Percentiles rank a stretch among this genome's conserved stretches.
phyloP scores from a whole-genome alignment of 805 yeast genomes.

The Cephaloascus albidus region DNA sequence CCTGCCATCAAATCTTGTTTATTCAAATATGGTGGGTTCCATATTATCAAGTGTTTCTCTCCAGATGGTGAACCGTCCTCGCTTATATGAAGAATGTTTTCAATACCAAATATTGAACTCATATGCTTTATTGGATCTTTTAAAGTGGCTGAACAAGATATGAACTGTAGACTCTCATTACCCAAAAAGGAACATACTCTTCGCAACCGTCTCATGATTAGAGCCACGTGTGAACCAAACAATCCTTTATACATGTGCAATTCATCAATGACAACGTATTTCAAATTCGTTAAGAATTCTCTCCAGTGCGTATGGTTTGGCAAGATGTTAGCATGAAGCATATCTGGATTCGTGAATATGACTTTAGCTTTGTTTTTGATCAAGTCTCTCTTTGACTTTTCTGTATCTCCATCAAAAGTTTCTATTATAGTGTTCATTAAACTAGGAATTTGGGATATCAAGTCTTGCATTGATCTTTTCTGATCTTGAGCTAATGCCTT shows the following conservation, averaged over 20 bases:
- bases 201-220: conserved; percentile 71
- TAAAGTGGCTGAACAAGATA: conserved; percentile 93
- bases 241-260: conserved; percentile 83
- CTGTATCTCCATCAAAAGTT: conserved; percentile 94
- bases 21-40: conserved; percentile 77
- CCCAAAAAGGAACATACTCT: conserved; percentile 51
- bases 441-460: conserved; percentile 41
- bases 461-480: conserved; percentile 60
- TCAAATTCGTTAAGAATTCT: conserved; percentile 52
- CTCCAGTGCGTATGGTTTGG: conserved; percentile 76
- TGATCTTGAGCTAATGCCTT: conserved; percentile 98
- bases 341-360: conserved; percentile 92
- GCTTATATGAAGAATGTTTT: conserved; percentile 44
- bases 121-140: conserved; percentile 67
- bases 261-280: conserved; percentile 73
- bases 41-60: conserved; percentile 60
- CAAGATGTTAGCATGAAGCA: conserved; percentile 74
- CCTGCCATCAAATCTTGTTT: conserved; percentile 48
- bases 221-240: conserved; percentile 88
- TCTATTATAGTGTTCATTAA: conserved; percentile 43
- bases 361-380: conserved; percentile 64
- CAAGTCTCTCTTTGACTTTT: conserved; percentile 35
- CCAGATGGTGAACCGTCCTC: conserved; percentile 91
- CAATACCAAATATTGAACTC: conserved; percentile 64
- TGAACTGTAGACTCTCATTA: conserved; percentile 48